phyloP scores from a whole-genome alignment of 331 rosid species.

The Rhamnella rubrinervis region DNA sequence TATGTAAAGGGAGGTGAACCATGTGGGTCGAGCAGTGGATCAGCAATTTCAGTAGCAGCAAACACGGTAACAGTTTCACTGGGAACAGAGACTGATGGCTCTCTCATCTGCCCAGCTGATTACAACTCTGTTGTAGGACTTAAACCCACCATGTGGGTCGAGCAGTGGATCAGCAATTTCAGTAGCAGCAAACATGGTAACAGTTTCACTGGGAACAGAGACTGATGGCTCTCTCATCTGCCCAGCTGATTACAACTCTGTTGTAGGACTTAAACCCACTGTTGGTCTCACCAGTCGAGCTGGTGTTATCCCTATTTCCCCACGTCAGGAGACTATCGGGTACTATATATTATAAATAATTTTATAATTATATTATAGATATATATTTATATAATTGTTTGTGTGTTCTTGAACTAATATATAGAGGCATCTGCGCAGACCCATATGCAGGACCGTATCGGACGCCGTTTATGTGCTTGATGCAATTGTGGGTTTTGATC shows the following conservation, averaged over 20 bases:
- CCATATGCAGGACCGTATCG: slow-evolving; percentile 33
- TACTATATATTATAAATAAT: background rate
- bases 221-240: slow-evolving; percentile 50
- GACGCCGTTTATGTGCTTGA: slow-evolving; percentile 42
- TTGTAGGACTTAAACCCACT: slow-evolving; percentile 60
- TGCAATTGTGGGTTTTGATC: slow-evolving; percentile 35
- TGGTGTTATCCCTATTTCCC: slow-evolving; percentile 47
- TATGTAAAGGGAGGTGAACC: slow-evolving; percentile 35
- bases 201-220: slow-evolving; percentile 57
- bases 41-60: slow-evolving; percentile 55
- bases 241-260: slow-evolving; percentile 53
- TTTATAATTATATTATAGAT: too few species aligned
- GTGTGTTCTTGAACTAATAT: too few species aligned
- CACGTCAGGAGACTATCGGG: slow-evolving; percentile 63
- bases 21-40: slow-evolving; percentile 63
- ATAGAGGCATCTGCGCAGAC: slow-evolving; percentile 10
- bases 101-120: slow-evolving; percentile 50
- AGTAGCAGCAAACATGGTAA: slow-evolving; percentile 56
- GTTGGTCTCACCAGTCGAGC: slow-evolving; percentile 68
- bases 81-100: slow-evolving; percentile 57
- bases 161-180: slow-evolving; percentile 57
- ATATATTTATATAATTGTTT: too few species aligned
- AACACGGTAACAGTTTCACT: slow-evolving; percentile 53
- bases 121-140: slow-evolving; percentile 57
- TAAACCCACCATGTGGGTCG: slow-evolving; percentile 72